Percentiles rank a stretch among this genome's conserved stretches.
Conservation (phyloP, 306 rosid species). For the Cicer cuneatum region DNA sequence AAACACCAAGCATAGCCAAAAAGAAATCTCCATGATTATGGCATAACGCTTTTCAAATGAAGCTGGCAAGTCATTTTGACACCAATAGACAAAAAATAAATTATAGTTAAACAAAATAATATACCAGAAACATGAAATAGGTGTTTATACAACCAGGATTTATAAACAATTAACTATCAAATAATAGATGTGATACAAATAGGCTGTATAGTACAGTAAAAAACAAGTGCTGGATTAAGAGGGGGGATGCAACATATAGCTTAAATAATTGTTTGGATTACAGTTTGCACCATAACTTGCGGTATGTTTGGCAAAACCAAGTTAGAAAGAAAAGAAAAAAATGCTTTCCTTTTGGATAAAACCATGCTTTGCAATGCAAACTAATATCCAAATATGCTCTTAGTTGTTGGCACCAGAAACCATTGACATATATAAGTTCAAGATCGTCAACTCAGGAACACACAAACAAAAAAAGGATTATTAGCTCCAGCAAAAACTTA, state of each 20-base stretch:
- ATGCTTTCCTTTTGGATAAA: background rate
- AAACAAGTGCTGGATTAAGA: slow-evolving; percentile 18
- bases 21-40: slow-evolving; percentile 9
- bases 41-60: slow-evolving; percentile 27
- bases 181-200: slow-evolving; percentile 15
- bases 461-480: background rate
- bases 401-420: slow-evolving; percentile 23
- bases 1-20: slow-evolving; percentile 42
- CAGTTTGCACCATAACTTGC: background rate
- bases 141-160: slow-evolving; percentile 11
- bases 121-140: slow-evolving; percentile 26
- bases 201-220: slow-evolving; percentile 5
- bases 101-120: slow-evolving; percentile 20
- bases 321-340: background rate
- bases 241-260: background rate
- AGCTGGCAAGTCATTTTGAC: slow-evolving; percentile 20
- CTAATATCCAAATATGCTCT: slow-evolving; percentile 5
- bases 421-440: background rate
- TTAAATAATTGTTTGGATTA: background rate
- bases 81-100: slow-evolving; percentile 1
- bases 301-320: background rate
- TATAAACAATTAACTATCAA: slow-evolving; percentile 1
- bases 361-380: slow-evolving; percentile 16
- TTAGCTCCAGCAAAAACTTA: slow-evolving; percentile 16
- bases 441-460: slow-evolving; percentile 9